phyloP scores from a whole-genome alignment of 495 filamentous ascomycete species.

The Emericellopsis terricola region DNA sequence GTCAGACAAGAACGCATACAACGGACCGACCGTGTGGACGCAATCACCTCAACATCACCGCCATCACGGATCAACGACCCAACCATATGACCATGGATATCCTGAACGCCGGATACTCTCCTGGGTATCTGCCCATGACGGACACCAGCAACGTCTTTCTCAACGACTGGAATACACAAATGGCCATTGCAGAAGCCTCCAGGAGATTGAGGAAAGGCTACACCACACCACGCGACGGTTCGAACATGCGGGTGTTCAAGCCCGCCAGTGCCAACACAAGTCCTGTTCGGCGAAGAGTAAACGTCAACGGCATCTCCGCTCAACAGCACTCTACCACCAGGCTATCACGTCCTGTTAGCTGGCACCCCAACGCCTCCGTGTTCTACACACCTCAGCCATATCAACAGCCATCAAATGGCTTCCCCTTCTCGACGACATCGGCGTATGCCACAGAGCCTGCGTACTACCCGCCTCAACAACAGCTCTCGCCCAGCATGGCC shows the following conservation, averaged over 20 bases:
- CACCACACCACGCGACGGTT: slow-evolving; percentile 17
- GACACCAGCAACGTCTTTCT: slow-evolving; percentile 12
- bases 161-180: slow-evolving; percentile 20
- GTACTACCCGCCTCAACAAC: slow-evolving; percentile 16
- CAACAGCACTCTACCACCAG: slow-evolving; percentile 5
- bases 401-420: slow-evolving; percentile 9
- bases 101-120: background rate
- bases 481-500: slow-evolving; percentile 21
- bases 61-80: slow-evolving; percentile 1
- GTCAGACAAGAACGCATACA: too few relatives aligned
- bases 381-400: background rate
- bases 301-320: too few relatives aligned
- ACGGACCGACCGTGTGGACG: too few relatives aligned
- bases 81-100: slow-evolving; percentile 2
- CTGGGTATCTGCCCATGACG: slow-evolving; percentile 3
- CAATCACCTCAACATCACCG: too few relatives aligned
- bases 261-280: slow-evolving; percentile 54
- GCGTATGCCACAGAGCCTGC: slow-evolving; percentile 9
- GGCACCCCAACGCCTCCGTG: slow-evolving; percentile 40
- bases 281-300: too few relatives aligned
- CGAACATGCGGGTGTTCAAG: slow-evolving; percentile 41
- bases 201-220: slow-evolving; percentile 22
- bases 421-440: slow-evolving; percentile 1
- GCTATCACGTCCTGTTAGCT: slow-evolving; percentile 41
- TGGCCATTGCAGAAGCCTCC: slow-evolving; percentile 13